Conservation (phyloP, 176 grass and related monocot species). For the Stipa capillata region DNA sequence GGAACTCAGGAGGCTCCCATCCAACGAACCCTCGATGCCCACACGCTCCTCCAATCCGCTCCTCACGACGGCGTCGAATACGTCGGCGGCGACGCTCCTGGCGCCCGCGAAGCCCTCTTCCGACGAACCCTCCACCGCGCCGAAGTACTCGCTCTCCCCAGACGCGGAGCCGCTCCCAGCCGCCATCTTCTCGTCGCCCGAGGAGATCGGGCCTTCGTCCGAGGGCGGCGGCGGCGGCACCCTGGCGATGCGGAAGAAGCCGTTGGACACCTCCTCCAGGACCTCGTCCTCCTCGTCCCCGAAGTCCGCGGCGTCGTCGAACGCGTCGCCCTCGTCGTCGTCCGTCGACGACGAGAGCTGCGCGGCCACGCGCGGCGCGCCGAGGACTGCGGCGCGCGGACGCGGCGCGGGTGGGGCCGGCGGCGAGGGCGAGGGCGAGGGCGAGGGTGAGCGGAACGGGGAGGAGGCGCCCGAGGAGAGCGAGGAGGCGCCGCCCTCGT, state of each 20-base stretch:
- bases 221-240: slow-evolving; percentile 18
- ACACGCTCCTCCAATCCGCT: background rate
- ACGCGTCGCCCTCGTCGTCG: slow-evolving; percentile 19
- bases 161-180: background rate
- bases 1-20: slow-evolving; percentile 23
- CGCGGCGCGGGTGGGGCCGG: background rate
- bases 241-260: slow-evolving; percentile 32
- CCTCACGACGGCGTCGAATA: background rate
- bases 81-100: background rate
- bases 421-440: background rate
- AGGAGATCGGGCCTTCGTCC: background rate
- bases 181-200: too few species aligned
- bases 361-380: slow-evolving; percentile 33
- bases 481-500: background rate
- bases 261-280: slow-evolving; percentile 32
- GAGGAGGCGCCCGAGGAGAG: slow-evolving; percentile 26
- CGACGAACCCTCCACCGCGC: background rate
- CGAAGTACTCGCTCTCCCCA: background rate
- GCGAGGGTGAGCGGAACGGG: slow-evolving; percentile 21
- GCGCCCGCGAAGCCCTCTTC: background rate
- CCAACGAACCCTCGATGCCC: background rate
- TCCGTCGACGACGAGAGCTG: slow-evolving; percentile 28
- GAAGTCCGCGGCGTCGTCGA: slow-evolving; percentile 19
- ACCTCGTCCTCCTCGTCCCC: slow-evolving; percentile 17
- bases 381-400: background rate